Percentiles rank a stretch among this genome's conserved stretches.
These are phyloP conservation scores for Gossypium schwendimanii DNA, from an alignment of 441 rosid species.

Conservation along the genomic window DNA sequence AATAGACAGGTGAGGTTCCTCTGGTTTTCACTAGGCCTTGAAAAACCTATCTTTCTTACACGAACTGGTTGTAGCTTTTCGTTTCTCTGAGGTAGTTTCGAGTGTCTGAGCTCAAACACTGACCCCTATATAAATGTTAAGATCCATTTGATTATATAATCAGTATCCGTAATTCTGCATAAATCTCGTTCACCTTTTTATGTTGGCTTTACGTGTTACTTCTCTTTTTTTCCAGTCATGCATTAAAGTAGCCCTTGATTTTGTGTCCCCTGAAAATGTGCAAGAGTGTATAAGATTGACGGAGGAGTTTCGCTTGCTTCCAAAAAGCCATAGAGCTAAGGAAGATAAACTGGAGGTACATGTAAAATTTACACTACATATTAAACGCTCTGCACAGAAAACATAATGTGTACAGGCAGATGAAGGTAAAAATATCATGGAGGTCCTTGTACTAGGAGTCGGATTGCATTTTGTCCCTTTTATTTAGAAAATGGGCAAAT, in stretches of 20 bases:
- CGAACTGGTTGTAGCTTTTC: conserved; percentile 2
- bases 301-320: conserved; percentile 70
- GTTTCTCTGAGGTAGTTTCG: neutral
- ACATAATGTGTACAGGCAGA: neutral
- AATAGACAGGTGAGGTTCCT: conserved; percentile 26
- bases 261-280: conserved; percentile 78
- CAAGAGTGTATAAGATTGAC: conserved; percentile 64
- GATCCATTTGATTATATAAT: neutral
- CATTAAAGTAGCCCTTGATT: conserved; percentile 79
- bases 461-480: too few relatives aligned
- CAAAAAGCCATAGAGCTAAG: conserved; percentile 52
- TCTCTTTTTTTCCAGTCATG: conserved; percentile 45
- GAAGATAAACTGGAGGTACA: conserved; percentile 78
- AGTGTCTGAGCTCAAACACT: neutral
- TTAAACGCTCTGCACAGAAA: neutral
- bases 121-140: neutral
- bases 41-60: neutral
- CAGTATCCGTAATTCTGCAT: neutral
- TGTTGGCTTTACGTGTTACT: conserved; percentile 3
- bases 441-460: too few relatives aligned
- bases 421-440: too few relatives aligned
- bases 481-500: too few relatives aligned
- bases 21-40: neutral
- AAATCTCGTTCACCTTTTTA: neutral
- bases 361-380: neutral